phyloP scores from a whole-genome alignment of 208 protist genomes.

The Wallacemonas rigidus region DNA sequence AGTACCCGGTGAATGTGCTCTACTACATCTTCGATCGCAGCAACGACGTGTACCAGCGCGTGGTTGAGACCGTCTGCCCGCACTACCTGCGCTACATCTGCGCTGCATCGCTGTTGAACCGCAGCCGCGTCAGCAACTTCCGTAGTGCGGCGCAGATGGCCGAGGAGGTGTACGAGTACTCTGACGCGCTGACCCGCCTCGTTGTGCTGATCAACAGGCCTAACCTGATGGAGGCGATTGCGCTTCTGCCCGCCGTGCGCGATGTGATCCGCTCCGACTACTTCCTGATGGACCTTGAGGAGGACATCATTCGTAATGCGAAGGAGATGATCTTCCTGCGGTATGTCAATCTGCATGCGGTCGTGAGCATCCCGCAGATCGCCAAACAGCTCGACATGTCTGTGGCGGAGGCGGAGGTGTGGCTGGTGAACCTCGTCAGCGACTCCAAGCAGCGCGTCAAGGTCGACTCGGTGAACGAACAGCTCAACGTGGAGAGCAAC shows the following conservation, averaged over 20 bases:
- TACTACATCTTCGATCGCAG: constrained; percentile 84
- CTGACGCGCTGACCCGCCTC: constrained; percentile 84
- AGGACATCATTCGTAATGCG: constrained; percentile 73
- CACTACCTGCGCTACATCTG: constrained; percentile 92
- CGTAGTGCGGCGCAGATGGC: constrained; percentile 64
- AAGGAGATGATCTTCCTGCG: constrained; percentile 85
- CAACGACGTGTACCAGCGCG: constrained; percentile 72
- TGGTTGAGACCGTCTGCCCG: constrained; percentile 88
- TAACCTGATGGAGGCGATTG: constrained; percentile 81
- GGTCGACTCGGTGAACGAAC: constrained; percentile 89
- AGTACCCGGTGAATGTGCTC: constrained; percentile 78
- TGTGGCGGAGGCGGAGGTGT: constrained; percentile 83
- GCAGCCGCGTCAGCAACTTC: constrained; percentile 69
- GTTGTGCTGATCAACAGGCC: constrained; percentile 69
- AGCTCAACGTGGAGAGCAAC: constrained; percentile 82
- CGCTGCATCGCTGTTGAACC: constrained; percentile 85
- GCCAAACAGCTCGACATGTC: constrained; percentile 76
- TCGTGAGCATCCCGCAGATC: constrained; percentile 87
- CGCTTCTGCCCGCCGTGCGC: constrained; percentile 69
- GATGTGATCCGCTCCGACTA: constrained; percentile 71
- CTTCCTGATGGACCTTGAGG: constrained; percentile 80
- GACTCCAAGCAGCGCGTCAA: constrained; percentile 91
- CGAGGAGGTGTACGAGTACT: constrained; percentile 83
- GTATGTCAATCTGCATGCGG: constrained; percentile 84
- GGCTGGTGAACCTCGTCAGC: constrained; percentile 90